These are phyloP conservation scores for Termitomyces sp. DNA, from an alignment of 768 basidiomycete genomes.

Conservation along the genomic window DNA sequence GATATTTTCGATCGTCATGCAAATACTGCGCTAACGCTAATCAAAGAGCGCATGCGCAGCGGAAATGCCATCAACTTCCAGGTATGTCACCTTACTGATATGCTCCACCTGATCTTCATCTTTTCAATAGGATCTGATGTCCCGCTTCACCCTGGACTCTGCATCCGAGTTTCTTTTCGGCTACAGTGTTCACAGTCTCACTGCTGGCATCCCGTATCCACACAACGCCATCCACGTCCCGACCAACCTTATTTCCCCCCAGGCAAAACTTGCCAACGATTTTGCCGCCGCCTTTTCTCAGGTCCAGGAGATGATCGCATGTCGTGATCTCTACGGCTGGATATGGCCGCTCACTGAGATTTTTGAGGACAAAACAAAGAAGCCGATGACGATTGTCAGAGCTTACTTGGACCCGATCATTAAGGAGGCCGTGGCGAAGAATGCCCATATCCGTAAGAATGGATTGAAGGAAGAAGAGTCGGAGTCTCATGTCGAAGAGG, in stretches of 20 bases:
- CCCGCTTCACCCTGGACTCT: constrained; percentile 62
- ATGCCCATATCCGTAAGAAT: constrained; percentile 1
- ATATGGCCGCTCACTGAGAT: constrained; percentile 55
- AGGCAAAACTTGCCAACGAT: constrained; percentile 30
- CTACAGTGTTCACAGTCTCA: constrained; percentile 48
- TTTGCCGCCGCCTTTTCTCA: constrained; percentile 48
- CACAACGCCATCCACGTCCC: constrained; percentile 29
- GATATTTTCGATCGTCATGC: constrained; percentile 57
- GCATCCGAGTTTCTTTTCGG: constrained; percentile 68
- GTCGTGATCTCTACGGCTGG: constrained; percentile 40
- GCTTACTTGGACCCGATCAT: constrained; percentile 50
- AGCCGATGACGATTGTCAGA: constrained; percentile 50
- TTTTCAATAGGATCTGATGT: constrained; percentile 44
- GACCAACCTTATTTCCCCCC: constrained; percentile 16
- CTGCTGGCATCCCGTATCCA: constrained; percentile 49
- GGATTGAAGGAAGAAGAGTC: constrained; percentile 21
- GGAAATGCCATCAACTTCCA: constrained; percentile 60
- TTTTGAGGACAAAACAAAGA: constrained; percentile 36
- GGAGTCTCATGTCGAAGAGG: constrained; percentile 30
- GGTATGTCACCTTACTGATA: constrained; percentile 20
- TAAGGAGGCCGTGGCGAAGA: constrained; percentile 42
- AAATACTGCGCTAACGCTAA: constrained; percentile 34
- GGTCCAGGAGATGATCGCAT: constrained; percentile 39
- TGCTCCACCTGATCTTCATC: not conserved
- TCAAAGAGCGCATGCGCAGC: constrained; percentile 43